Evolutionary conservation across 2,329 filamentous ascomycete species (phyloP).

Genomic region (Monilinia polystroma): DNA sequence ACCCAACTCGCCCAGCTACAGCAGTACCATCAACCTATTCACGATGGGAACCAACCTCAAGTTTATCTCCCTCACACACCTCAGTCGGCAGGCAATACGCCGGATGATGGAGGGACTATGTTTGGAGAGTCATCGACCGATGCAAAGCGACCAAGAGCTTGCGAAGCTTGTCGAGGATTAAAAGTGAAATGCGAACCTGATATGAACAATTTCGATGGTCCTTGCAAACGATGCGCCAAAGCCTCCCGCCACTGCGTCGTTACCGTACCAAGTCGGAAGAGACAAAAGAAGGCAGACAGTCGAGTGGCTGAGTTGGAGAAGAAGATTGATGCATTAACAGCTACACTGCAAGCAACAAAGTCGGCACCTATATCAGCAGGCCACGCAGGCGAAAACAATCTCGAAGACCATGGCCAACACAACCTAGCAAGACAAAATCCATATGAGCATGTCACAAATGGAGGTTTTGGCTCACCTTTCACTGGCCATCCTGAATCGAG

Average conservation of each 20-base stretch:
- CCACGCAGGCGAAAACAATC: conserved; percentile 23
- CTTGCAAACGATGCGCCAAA: conserved; percentile 45
- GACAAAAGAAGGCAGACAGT: conserved; percentile 47
- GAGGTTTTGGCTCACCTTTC: conserved; percentile 34
- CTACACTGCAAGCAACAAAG: conserved; percentile 40
- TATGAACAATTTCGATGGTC: conserved; percentile 39
- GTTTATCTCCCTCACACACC: conserved; percentile 34
- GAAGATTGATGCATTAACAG: conserved; percentile 45
- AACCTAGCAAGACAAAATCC: conserved; percentile 28
- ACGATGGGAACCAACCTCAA: conserved; percentile 23
- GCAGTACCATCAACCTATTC: conserved; percentile 23
- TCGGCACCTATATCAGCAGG: conserved; percentile 24
- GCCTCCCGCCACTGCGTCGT: conserved; percentile 44
- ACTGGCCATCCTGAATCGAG: conserved; percentile 29
- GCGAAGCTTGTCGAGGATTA: conserved; percentile 45
- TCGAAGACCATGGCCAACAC: conserved; percentile 20
- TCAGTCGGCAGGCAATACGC: conserved; percentile 28
- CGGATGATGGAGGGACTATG: conserved; percentile 29
- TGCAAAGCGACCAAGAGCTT: conserved; percentile 43
- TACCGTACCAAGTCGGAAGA: conserved; percentile 45
- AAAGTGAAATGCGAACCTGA: conserved; percentile 46
- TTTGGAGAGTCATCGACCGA: conserved; percentile 33
- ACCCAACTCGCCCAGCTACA: conserved; percentile 22
- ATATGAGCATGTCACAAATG: conserved; percentile 41
- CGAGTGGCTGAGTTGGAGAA: conserved; percentile 47